phyloP scores from a whole-genome alignment of 306 rosid genomes.

The Hippophae rhamnoides region DNA sequence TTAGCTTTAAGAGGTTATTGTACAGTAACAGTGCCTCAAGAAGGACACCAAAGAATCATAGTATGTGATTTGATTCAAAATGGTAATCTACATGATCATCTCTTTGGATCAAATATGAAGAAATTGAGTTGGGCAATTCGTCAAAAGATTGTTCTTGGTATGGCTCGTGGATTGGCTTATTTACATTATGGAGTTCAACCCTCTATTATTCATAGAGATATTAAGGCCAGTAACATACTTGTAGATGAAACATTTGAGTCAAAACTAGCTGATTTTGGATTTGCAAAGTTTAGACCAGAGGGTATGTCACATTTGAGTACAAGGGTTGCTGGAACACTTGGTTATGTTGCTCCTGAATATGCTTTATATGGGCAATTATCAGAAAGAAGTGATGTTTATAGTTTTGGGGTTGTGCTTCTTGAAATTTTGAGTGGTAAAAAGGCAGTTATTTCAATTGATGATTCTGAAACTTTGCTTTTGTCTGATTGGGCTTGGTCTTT shows the following conservation, averaged over 20 bases:
- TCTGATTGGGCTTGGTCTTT: constrained; percentile 27
- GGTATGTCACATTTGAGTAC: constrained; percentile 27
- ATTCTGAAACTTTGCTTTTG: constrained; percentile 10
- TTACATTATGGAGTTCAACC: constrained; percentile 19
- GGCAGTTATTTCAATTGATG: constrained; percentile 6
- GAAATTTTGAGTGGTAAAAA: constrained; percentile 25
- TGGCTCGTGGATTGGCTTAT: constrained; percentile 23
- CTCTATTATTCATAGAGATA: constrained; percentile 22
- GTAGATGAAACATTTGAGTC: constrained; percentile 22
- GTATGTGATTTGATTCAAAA: constrained; percentile 19
- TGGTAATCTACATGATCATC: constrained; percentile 21
- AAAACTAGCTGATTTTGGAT: constrained; percentile 23
- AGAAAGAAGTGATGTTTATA: constrained; percentile 21
- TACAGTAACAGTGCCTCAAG: constrained; percentile 3
- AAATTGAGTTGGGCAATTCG: constrained; percentile 22
- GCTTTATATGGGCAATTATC: constrained; percentile 23
- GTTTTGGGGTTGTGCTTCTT: constrained; percentile 25
- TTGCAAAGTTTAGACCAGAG: constrained; percentile 23
- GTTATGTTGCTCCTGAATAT: constrained; percentile 27
- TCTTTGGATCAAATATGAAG: constrained; percentile 12
- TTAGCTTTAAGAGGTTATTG: constrained; percentile 21
- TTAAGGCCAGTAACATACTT: constrained; percentile 25
- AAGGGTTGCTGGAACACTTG: constrained; percentile 27
- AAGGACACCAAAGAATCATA: constrained; percentile 23
- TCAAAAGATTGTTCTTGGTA: constrained; percentile 21